Base-by-base conservation (phyloP, 495 filamentous ascomycete species). In the Glonium stellatum region DNA sequence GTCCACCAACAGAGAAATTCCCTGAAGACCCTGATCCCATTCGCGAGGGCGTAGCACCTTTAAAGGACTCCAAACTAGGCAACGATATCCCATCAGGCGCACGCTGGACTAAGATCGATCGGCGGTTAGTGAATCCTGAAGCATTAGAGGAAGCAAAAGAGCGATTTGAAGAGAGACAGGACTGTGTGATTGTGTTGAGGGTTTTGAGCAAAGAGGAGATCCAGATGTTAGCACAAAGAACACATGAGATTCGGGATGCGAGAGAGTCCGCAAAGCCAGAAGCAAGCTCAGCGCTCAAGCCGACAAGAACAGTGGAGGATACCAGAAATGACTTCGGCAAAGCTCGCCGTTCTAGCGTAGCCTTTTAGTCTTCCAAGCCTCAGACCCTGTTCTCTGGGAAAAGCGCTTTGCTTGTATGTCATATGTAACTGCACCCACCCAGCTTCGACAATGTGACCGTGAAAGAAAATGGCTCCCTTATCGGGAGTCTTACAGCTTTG, bases 51-150 rank as follows among this genome's bases (percentile, higher is more conserved):
- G 90, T 93, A 12, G 88, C 89, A 4, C 90, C 90, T 15, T 79
- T 91, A 67, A 93, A 92, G 72, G 88, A 91, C 55, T 84, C 87
- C 51, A 72, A 77, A 56, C 86, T 88, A 72, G 70, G 66, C 49
- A 77, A 84, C 60, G 83, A 84, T 21, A 88, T 92, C 55, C 90
- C 89, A 5, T 76, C 84, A 0, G 86, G 84, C 36, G 90, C 90
- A 4, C 80, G 88, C 47, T 95, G 90, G 88, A 92, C 88, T 42
- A 91, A 89, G 76, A 86, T 92, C 67, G 84, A 83, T 70, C 78
- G 88, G 19, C 80, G 83, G 55, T 74, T 89, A 56, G 87, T 92
- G 63, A 90, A 88, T 64, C 87, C 87, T 0, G 83, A 82, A 41
- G 87, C 88, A 0, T 72, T 91, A 61, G 81, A 83, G 55, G 76